Conservation (phyloP, 208 protist genomes). For the Trypanosoma cruzi region DNA sequence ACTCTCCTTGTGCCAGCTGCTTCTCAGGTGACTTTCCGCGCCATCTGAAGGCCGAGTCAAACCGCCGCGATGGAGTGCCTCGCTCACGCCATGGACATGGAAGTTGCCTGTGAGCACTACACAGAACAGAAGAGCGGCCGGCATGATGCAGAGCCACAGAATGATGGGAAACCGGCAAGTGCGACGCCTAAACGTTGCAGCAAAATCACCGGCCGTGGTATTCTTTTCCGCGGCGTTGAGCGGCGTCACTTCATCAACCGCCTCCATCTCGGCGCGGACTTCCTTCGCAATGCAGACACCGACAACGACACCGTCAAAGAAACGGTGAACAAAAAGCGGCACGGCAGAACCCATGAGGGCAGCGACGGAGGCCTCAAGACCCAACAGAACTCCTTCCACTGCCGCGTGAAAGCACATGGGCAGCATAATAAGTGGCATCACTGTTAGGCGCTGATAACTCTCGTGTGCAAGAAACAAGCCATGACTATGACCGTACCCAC, state of each 20-base stretch:
- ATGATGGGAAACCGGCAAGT: constrained; percentile 30
- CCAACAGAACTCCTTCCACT: constrained; percentile 67
- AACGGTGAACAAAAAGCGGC: constrained; percentile 62
- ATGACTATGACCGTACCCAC: constrained; percentile 8
- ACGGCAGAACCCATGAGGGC: constrained; percentile 42
- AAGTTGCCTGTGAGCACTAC: neutral
- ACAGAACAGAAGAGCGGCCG: neutral
- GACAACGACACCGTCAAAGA: constrained; percentile 76
- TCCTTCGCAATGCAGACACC: constrained; percentile 71
- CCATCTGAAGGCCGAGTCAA: neutral
- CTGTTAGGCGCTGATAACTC: neutral
- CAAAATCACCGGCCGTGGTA: neutral
- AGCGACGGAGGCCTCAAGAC: constrained; percentile 34
- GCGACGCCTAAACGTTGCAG: constrained; percentile 13
- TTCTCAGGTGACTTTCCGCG: neutral
- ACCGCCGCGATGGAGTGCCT: neutral
- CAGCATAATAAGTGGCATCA: constrained; percentile 41
- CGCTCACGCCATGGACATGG: neutral
- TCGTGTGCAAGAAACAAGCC: neutral
- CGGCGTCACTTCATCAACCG: neutral
- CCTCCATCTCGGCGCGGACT: constrained; percentile 1
- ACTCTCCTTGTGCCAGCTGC: neutral
- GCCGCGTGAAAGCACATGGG: constrained; percentile 77
- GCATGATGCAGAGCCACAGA: constrained; percentile 24
- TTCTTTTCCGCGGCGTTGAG: neutral